phyloP scores from a whole-genome alignment of 768 basidiomycete genomes.

The Serpula lacrymans region DNA sequence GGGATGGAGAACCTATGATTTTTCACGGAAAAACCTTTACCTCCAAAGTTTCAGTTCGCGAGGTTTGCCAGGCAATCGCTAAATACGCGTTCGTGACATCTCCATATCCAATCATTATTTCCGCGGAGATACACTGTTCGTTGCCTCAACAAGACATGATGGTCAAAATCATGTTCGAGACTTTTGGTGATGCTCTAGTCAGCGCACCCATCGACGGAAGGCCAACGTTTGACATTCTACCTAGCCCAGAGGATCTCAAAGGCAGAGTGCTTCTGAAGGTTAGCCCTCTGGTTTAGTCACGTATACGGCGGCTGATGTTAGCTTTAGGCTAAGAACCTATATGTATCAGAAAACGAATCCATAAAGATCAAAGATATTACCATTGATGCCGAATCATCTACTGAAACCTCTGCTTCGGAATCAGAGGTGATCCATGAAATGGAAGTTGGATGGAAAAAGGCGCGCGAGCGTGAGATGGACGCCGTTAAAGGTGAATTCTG shows the following conservation, averaged over 20 bases:
- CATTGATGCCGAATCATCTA: slow-evolving; percentile 41
- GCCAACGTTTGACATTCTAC: slow-evolving; percentile 51
- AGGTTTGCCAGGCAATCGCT: slow-evolving; percentile 77
- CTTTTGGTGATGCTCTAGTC: slow-evolving; percentile 55
- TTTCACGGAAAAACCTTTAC: slow-evolving; percentile 91
- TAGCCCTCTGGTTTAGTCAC: background rate
- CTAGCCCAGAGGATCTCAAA: slow-evolving; percentile 83
- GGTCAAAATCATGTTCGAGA: slow-evolving; percentile 66
- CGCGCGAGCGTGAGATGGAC: slow-evolving; percentile 27
- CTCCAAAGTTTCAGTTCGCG: slow-evolving; percentile 73
- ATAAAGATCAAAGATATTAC: slow-evolving; percentile 28
- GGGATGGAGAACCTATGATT: slow-evolving; percentile 78
- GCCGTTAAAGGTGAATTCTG: slow-evolving; percentile 30
- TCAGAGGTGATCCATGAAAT: slow-evolving; percentile 22
- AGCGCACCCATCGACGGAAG: slow-evolving; percentile 44
- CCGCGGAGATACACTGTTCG: slow-evolving; percentile 87
- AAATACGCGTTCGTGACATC: slow-evolving; percentile 91
- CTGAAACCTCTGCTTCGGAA: slow-evolving; percentile 35
- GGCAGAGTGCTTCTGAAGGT: slow-evolving; percentile 84
- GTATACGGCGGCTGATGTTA: background rate
- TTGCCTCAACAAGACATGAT: slow-evolving; percentile 77
- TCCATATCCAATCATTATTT: slow-evolving; percentile 90
- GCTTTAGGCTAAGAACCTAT: slow-evolving; percentile 73
- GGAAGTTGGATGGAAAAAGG: slow-evolving; percentile 24
- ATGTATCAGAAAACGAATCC: slow-evolving; percentile 40